Percentiles rank a stretch among this genome's conserved stretches.
Evolutionary conservation across 106 monocot genomes (phyloP).

Genomic region (Allium cepa): DNA sequence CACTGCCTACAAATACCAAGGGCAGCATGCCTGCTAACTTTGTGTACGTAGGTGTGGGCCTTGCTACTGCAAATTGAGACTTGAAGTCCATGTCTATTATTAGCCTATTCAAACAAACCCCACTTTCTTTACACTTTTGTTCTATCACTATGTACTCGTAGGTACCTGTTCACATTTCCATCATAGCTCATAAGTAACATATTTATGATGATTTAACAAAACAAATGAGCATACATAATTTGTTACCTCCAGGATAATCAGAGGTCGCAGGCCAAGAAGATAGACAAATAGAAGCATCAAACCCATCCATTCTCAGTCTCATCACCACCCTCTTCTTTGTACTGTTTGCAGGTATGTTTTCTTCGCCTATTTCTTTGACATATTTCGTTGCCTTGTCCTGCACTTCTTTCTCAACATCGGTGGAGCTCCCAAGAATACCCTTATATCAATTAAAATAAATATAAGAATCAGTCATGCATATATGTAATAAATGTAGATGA

Average conservation of each 20-base stretch:
- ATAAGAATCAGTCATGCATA: background rate
- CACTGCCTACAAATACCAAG: slow-evolving; percentile 27
- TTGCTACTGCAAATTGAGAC: slow-evolving; percentile 41
- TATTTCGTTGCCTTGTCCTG: slow-evolving; percentile 20
- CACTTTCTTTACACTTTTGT: background rate
- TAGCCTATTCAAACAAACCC: slow-evolving; percentile 5
- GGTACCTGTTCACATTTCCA: slow-evolving; percentile 12
- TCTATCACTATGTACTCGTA: slow-evolving; percentile 41
- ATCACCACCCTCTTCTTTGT: slow-evolving; percentile 36
- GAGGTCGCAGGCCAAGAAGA: slow-evolving; percentile 30
- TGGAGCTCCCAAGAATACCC: slow-evolving; percentile 18
- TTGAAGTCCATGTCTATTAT: slow-evolving; percentile 42
- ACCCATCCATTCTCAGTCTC: slow-evolving; percentile 30
- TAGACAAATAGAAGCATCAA: slow-evolving; percentile 30
- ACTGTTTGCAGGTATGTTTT: slow-evolving; percentile 1
- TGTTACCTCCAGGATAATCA: slow-evolving; percentile 35
- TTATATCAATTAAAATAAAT: background rate
- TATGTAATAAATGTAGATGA: background rate
- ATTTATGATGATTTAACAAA: background rate
- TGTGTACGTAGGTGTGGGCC: slow-evolving; percentile 27
- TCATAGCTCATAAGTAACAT: too few species aligned
- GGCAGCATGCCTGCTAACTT: slow-evolving; percentile 22
- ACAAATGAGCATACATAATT: background rate
- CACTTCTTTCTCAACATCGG: slow-evolving; percentile 20
- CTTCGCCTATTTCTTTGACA: slow-evolving; percentile 14